Conservation (phyloP, 2,329 filamentous ascomycete genomes). For the Sordariomycetes sp. region DNA sequence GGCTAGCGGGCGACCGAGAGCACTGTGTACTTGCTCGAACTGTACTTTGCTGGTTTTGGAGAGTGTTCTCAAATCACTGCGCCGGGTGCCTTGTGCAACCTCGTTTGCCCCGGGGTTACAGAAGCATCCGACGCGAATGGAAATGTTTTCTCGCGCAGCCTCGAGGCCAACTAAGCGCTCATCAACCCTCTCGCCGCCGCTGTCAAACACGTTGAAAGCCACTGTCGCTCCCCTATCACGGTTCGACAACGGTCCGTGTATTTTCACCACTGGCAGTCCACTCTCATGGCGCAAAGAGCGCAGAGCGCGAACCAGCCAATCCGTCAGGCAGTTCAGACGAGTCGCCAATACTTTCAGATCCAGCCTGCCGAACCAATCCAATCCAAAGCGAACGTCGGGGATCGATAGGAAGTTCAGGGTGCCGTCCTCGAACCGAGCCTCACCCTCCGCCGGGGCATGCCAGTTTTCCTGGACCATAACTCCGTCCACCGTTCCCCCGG, state of each 20-base stretch:
- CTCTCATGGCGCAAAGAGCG: slow-evolving; percentile 18
- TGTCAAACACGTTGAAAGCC: slow-evolving; percentile 28
- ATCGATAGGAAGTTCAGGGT: slow-evolving; percentile 29
- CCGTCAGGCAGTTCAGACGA: slow-evolving; percentile 25
- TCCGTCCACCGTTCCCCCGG: slow-evolving; percentile 26
- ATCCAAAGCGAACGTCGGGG: slow-evolving; percentile 24
- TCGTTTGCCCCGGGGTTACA: slow-evolving; percentile 31
- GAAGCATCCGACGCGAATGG: slow-evolving; percentile 30
- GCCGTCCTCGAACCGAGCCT: slow-evolving; percentile 28
- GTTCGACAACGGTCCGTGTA: slow-evolving; percentile 24
- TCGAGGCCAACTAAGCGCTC: slow-evolving; percentile 24
- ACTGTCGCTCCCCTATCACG: slow-evolving; percentile 23
- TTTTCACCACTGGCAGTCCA: slow-evolving; percentile 18
- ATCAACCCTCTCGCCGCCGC: slow-evolving; percentile 20
- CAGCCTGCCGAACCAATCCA: slow-evolving; percentile 23
- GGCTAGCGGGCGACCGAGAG: slow-evolving; percentile 12
- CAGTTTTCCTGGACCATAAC: slow-evolving; percentile 19
- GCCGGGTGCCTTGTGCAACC: slow-evolving; percentile 20
- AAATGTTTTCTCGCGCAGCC: slow-evolving; percentile 22
- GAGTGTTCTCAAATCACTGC: no score
- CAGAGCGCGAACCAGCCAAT: slow-evolving; percentile 22
- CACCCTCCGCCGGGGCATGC: slow-evolving; percentile 16
- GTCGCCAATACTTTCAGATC: slow-evolving; percentile 17
- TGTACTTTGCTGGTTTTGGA: no score
- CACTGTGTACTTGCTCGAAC: slow-evolving; percentile 13